phyloP scores from a whole-genome alignment of 2,329 filamentous ascomycete species.

The Sarocladiaceae sp. region DNA sequence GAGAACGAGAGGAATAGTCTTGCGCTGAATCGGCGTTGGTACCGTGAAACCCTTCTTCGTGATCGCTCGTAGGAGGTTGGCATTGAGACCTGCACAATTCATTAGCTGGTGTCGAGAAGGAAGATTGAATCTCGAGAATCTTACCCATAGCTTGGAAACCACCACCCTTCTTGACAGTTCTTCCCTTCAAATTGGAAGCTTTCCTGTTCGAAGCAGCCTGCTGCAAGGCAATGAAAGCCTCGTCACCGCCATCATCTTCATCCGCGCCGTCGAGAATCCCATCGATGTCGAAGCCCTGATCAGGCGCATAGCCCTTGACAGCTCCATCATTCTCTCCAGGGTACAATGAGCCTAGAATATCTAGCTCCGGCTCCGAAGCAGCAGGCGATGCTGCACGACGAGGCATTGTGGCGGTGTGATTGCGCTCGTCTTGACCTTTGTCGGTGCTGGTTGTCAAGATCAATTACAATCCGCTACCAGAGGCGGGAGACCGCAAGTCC shows the following conservation, averaged over 20 bases:
- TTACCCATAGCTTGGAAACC: slow-evolving; percentile 93
- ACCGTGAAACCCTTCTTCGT: slow-evolving; percentile 91
- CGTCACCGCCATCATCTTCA: slow-evolving; percentile 65
- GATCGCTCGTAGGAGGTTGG: slow-evolving; percentile 83
- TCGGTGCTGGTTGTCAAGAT: background rate
- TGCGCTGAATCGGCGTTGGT: slow-evolving; percentile 94
- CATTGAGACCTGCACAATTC: slow-evolving; percentile 59
- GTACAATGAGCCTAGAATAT: slow-evolving; percentile 79
- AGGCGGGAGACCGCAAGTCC: slow-evolving; percentile 6
- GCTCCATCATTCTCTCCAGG: slow-evolving; percentile 52
- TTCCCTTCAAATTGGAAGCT: slow-evolving; percentile 73
- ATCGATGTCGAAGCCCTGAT: slow-evolving; percentile 51
- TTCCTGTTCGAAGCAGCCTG: slow-evolving; percentile 89
- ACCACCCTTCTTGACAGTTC: slow-evolving; percentile 88
- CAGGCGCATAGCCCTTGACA: slow-evolving; percentile 28
- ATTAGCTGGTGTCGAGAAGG: slow-evolving; percentile 3
- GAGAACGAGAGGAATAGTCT: slow-evolving; percentile 88
- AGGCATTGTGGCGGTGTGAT: slow-evolving; percentile 50
- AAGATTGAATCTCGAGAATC: slow-evolving; percentile 13
- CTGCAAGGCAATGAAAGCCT: slow-evolving; percentile 83
- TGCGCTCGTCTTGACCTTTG: background rate
- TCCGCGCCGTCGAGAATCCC: slow-evolving; percentile 56
- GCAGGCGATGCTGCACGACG: slow-evolving; percentile 74
- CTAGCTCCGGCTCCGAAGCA: slow-evolving; percentile 83
- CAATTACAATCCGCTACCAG: no score